phyloP scores from a whole-genome alignment of 257 asterid genomes.

The Craterostigma plantagineum region DNA sequence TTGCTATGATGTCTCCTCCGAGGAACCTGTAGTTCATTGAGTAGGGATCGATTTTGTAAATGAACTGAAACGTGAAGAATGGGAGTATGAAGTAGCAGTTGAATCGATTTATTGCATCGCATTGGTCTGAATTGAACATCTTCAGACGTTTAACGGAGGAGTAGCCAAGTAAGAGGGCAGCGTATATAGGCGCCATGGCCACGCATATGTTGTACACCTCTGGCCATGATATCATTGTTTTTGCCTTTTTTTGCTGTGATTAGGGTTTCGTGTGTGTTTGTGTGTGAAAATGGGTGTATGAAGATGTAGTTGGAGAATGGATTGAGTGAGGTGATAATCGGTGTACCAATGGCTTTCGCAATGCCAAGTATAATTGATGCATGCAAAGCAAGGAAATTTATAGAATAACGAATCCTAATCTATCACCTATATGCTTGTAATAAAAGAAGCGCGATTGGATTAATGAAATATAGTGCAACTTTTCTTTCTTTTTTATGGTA shows the following conservation, averaged over 20 bases:
- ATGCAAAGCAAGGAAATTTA: no score
- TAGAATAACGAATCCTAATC: no score
- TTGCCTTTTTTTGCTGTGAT: not conserved
- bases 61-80: conserved; percentile 53
- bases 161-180: conserved; percentile 46
- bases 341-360: no score
- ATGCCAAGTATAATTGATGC: no score
- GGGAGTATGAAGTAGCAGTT: conserved; percentile 55
- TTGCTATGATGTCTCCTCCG: conserved; percentile 38
- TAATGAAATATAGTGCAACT: no score
- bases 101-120: conserved; percentile 58
- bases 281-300: no score
- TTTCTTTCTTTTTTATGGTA: no score
- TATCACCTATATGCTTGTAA: no score
- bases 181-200: conserved; percentile 39
- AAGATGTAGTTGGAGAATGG: no score
- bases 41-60: conserved; percentile 41
- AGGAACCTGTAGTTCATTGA: conserved; percentile 44
- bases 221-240: conserved; percentile 25
- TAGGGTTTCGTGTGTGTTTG: no score
- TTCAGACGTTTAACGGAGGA: conserved; percentile 49
- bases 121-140: conserved; percentile 53
- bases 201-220: conserved; percentile 43
- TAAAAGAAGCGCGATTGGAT: no score
- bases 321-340: no score